Conservation (phyloP, 1,284 basidiomycete genomes). For the Omphalotus olearius region DNA sequence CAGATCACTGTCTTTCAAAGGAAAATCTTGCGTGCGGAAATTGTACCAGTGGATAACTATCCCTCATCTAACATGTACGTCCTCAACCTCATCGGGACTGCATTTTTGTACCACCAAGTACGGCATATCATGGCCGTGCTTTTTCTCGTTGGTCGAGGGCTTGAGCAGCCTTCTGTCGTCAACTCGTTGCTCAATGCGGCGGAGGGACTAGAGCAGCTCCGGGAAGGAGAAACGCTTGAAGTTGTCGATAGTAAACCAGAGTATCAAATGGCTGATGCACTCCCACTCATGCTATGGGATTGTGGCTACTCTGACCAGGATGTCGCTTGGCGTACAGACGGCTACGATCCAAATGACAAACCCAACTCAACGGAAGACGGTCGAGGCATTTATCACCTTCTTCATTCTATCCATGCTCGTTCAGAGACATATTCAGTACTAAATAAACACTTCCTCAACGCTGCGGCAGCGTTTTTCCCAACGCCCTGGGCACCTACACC, state of each 20-base stretch:
- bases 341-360: constrained; percentile 28
- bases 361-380: constrained; percentile 30
- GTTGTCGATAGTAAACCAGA: constrained; percentile 74
- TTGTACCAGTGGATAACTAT: constrained; percentile 37
- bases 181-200: constrained; percentile 71
- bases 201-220: constrained; percentile 29
- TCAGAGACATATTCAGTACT: constrained; percentile 57
- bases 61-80: constrained; percentile 50
- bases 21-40: constrained; percentile 60
- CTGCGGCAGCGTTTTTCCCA: constrained; percentile 45
- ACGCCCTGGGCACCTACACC: constrained; percentile 19
- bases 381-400: constrained; percentile 47
- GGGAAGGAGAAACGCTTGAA: constrained; percentile 35
- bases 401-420: constrained; percentile 53
- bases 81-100: constrained; percentile 84
- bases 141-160: constrained; percentile 81
- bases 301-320: constrained; percentile 73
- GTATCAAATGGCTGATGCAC: constrained; percentile 90
- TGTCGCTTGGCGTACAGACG: constrained; percentile 72
- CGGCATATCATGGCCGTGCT: constrained; percentile 56
- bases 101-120: constrained; percentile 97
- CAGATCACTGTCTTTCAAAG: constrained; percentile 83
- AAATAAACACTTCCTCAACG: constrained; percentile 59
- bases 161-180: constrained; percentile 76
- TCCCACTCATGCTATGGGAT: constrained; percentile 92